These are phyloP conservation scores for Myxozyma neotropica DNA, from an alignment of 805 yeast genomes.

Conservation along the genomic window DNA sequence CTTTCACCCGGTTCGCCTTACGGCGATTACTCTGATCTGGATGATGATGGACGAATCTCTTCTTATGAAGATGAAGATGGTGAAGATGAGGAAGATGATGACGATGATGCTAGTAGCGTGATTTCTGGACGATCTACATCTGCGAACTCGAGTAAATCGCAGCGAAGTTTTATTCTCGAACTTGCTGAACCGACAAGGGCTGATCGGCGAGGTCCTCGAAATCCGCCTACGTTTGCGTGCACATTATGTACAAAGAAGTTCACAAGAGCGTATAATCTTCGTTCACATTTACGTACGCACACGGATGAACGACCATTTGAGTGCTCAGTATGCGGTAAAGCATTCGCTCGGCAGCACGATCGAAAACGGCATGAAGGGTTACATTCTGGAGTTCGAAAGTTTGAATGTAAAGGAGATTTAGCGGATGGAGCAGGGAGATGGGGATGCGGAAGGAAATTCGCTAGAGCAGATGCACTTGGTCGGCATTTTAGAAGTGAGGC, in stretches of 20 bases:
- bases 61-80: constrained; percentile 5
- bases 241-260: constrained; percentile 81
- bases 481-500: constrained; percentile 77
- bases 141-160: constrained; percentile 1
- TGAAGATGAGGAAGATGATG: constrained; percentile 7
- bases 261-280: constrained; percentile 89
- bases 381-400: constrained; percentile 73
- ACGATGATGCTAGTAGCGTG: constrained; percentile 26
- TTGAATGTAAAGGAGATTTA: constrained; percentile 63
- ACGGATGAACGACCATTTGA: constrained; percentile 70
- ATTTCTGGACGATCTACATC: constrained; percentile 7
- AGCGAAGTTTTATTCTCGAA: constrained; percentile 63
- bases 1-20: constrained; percentile 15
- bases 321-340: constrained; percentile 64
- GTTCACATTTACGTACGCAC: constrained; percentile 89
- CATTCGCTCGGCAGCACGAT: constrained; percentile 78
- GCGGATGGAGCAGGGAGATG: constrained; percentile 61
- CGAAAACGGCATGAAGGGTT: constrained; percentile 72
- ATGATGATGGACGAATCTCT: constrained; percentile 9
- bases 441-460: constrained; percentile 77
- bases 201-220: constrained; percentile 63
- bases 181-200: constrained; percentile 61
- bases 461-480: constrained; percentile 75
- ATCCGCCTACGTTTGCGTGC: constrained; percentile 75
- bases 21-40: constrained; percentile 20